Evolutionary conservation across 2,329 filamentous ascomycete species (phyloP), one percentile per base, ranked within the genome.

Genomic region (Raffaelea albimanens): DNA sequence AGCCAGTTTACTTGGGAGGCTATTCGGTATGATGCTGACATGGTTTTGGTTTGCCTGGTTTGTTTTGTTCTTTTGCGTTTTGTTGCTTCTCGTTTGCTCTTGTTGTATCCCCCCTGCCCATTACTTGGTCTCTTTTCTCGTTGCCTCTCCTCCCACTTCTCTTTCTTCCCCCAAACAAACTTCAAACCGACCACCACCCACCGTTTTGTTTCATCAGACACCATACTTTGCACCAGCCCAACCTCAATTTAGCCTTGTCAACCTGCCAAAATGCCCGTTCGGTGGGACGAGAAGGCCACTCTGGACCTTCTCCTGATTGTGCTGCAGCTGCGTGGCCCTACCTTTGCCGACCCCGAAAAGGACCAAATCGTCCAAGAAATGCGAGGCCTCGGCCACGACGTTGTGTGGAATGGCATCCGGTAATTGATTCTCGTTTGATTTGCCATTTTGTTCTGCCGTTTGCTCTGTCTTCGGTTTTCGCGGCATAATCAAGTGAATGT

Each of bases 1-100:
- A 14, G 19, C 14, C 47, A 52, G 5, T 64, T 67, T n/a, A 66
- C 64, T 3, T 73, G 68, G 67, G 65, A 73, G 25, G 67, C 59
- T 1, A 61, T 73, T 44, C 67, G 70, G 71, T 72, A 63, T 40
- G 67, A 60, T 9, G n/a, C 46, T 49, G 43, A 34, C 53, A 16
- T 40, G 44, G 22, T 48, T 11, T 48, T 50, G 44, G 5, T 44
- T 19, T 33, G 19, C 25, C 13, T 29, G 13, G 25, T 29, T 50
- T 22, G 33, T 48, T 22, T 19, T 29, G 46, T 16, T 44, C 11
- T 8, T 44, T 42, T 47, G 16, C 39, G 21, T 51, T 33, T 20
- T 36, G 25, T 39, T 21, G 29, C 11, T 33, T 41, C 25, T 44
- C 20, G 45, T 23, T 39, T n/a, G 25, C 36, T 39, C 22, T 20